phyloP scores from a whole-genome alignment of 805 yeast genomes.

The Huiozyma naganishii region DNA sequence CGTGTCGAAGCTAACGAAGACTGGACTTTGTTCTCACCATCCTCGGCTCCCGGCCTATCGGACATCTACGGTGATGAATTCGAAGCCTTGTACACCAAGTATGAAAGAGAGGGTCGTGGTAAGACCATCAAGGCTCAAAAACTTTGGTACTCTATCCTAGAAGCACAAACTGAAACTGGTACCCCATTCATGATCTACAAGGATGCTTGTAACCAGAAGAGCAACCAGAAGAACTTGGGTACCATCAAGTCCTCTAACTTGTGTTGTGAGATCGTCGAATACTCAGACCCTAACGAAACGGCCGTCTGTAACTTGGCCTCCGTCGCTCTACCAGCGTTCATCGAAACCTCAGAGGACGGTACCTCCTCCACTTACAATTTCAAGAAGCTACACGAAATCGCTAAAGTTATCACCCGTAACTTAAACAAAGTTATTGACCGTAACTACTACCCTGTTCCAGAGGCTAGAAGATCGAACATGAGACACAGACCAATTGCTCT shows the following conservation, averaged over 20 bases:
- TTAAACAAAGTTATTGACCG: conserved; percentile 77
- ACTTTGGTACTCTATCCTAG: conserved; percentile 80
- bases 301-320: conserved; percentile 96
- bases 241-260: conserved; percentile 85
- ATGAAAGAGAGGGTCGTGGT: conserved; percentile 62
- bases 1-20: conserved; percentile 67
- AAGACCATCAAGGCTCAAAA: conserved; percentile 73
- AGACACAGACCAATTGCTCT: conserved; percentile 89
- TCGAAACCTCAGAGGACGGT: conserved; percentile 37
- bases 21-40: conserved; percentile 88
- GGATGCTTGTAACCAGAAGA: conserved; percentile 79
- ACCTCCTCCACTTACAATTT: conserved; percentile 53
- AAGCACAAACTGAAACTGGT: conserved; percentile 93
- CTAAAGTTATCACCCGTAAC: conserved; percentile 70
- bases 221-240: conserved; percentile 88
- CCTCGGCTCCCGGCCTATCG: conserved; percentile 74
- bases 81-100: conserved; percentile 54
- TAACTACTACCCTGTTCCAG: conserved; percentile 72
- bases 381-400: conserved; percentile 57
- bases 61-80: conserved; percentile 84
- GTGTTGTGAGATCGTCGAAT: conserved; percentile 91
- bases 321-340: conserved; percentile 73
- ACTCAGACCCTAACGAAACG: conserved; percentile 82
- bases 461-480: conserved; percentile 65
- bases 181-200: conserved; percentile 91